Percentiles rank a stretch among this genome's conserved stretches.
Evolutionary conservation across 2,329 filamentous ascomycete species (phyloP).

Genomic region (Calonectria pseudoreteaudii): DNA sequence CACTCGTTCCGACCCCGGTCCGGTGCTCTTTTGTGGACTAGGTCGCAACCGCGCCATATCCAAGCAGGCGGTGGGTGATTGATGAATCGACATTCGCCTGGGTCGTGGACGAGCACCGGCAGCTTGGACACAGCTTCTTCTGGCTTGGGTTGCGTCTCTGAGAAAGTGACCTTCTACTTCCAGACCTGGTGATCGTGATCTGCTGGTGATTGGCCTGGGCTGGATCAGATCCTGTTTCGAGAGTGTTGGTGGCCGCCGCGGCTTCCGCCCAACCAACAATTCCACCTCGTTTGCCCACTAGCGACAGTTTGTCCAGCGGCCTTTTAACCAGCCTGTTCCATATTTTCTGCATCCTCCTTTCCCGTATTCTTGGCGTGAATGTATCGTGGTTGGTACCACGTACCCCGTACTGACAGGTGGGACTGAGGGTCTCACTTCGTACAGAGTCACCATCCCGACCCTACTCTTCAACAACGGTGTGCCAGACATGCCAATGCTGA

Average conservation of each 20-base stretch:
- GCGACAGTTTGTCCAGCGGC: neutral
- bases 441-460: slow-evolving; percentile 12
- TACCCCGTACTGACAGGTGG: slow-evolving; percentile 9
- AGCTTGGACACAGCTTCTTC: slow-evolving; percentile 1
- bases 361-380: neutral
- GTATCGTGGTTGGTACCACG: neutral
- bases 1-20: neutral
- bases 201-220: slow-evolving; percentile 7
- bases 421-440: slow-evolving; percentile 11
- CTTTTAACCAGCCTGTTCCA: neutral
- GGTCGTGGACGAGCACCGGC: neutral
- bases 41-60: neutral
- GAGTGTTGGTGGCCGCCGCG: slow-evolving; percentile 1
- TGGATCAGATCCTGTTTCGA: slow-evolving; percentile 18
- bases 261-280: slow-evolving; percentile 10
- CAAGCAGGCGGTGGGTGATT: neutral
- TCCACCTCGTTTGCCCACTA: neutral
- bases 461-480: slow-evolving; percentile 12
- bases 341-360: slow-evolving; percentile 1
- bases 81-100: neutral
- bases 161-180: slow-evolving; percentile 11
- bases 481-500: slow-evolving; percentile 13
- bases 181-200: slow-evolving; percentile 5
- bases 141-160: neutral
- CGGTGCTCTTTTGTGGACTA: neutral